Evolutionary conservation across 202 grass and related monocot species (phyloP).

Genomic region (Eragrostis tef): DNA sequence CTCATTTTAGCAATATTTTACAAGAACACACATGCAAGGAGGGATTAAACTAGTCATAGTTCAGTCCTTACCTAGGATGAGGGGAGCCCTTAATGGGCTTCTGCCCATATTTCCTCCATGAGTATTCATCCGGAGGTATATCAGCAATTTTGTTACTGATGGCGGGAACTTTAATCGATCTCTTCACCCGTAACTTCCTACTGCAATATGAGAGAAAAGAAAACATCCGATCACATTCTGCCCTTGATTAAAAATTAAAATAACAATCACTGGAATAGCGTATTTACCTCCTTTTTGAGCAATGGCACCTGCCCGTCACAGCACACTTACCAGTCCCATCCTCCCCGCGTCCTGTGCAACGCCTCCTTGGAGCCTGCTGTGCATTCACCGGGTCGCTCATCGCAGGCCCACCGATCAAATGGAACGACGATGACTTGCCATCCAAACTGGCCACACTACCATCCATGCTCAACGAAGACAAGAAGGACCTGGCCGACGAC

Average conservation of each 20-base stretch:
- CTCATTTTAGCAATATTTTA: conserved; percentile 21
- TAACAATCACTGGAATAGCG: conserved; percentile 14
- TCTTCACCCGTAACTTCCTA: conserved; percentile 90
- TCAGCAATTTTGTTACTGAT: conserved; percentile 97
- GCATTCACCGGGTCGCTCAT: conserved; percentile 70
- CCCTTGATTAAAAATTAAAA: neutral
- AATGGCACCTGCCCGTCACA: conserved; percentile 72
- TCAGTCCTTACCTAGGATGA: conserved; percentile 87
- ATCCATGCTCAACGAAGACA: conserved; percentile 92
- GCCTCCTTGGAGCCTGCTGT: conserved; percentile 60
- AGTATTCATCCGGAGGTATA: conserved; percentile 92
- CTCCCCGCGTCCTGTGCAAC: conserved; percentile 70
- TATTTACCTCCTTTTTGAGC: conserved; percentile 86
- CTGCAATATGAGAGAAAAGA: conserved; percentile 25
- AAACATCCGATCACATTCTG: neutral
- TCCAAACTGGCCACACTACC: conserved; percentile 86
- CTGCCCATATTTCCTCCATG: conserved; percentile 98
- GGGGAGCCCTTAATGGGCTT: conserved; percentile 98
- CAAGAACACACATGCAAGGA: conserved; percentile 18
- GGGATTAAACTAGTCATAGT: conserved; percentile 15
- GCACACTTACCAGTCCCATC: conserved; percentile 80
- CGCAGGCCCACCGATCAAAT: conserved; percentile 72
- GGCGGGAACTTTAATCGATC: conserved; percentile 88
- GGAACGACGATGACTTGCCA: conserved; percentile 62
- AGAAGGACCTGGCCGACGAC: conserved; percentile 75